Conservation (phyloP, 2,329 filamentous ascomycete genomes). For the Aspergillus costaricaensis region DNA sequence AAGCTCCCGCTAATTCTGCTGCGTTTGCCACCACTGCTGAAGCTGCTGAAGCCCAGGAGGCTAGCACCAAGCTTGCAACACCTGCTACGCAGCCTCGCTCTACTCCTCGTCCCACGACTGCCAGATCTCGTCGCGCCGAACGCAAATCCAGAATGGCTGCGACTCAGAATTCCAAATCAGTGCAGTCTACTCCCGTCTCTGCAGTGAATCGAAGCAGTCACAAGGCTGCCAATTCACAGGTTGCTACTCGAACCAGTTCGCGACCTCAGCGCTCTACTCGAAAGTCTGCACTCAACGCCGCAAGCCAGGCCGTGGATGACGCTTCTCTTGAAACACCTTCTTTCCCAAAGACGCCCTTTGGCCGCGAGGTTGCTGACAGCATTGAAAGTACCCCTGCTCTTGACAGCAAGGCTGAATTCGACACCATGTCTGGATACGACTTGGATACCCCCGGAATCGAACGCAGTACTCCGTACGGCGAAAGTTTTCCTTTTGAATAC, state of each 20-base stretch:
- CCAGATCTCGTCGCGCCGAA: constrained; percentile 17
- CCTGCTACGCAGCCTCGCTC: constrained; percentile 10
- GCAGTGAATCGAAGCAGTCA: neutral
- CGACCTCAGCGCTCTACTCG: constrained; percentile 2
- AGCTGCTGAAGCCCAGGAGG: constrained; percentile 4
- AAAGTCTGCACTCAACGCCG: neutral
- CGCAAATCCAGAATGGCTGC: constrained; percentile 13
- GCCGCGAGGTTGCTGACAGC: constrained; percentile 14
- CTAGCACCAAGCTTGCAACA: constrained; percentile 8
- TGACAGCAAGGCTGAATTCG: constrained; percentile 10
- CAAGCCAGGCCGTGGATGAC: neutral
- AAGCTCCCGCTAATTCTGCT: constrained; percentile 4
- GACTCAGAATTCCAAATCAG: neutral
- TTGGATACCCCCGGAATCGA: neutral
- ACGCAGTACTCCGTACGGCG: neutral
- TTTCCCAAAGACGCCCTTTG: neutral
- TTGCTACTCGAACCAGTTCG: neutral
- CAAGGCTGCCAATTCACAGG: neutral
- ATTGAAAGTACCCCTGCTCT: constrained; percentile 13
- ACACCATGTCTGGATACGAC: neutral
- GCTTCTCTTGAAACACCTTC: constrained; percentile 9
- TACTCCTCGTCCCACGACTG: constrained; percentile 7
- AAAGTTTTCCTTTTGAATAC: constrained; percentile 24
- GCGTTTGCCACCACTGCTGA: constrained; percentile 1
- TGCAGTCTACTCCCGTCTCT: constrained; percentile 2